Evolutionary conservation across 805 yeast species (phyloP).

Genomic region (Starmerella bacillaris): DNA sequence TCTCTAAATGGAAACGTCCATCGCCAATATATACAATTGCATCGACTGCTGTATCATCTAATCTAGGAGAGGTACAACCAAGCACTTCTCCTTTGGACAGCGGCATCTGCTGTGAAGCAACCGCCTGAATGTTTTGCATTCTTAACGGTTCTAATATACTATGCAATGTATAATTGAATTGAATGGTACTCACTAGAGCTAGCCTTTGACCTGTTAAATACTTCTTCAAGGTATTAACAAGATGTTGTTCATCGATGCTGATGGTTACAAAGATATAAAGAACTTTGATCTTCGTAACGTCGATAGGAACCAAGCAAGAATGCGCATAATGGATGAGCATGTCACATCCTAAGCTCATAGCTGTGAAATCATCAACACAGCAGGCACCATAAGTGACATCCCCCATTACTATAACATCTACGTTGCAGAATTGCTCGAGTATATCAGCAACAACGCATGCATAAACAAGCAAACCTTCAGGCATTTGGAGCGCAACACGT

Average conservation of each 20-base stretch:
- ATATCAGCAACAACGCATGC: conserved; percentile 83
- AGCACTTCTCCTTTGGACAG: conserved; percentile 87
- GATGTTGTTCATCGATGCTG: conserved; percentile 64
- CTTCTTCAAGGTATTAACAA: conserved; percentile 53
- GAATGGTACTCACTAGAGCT: conserved; percentile 89
- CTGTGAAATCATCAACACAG: conserved; percentile 92
- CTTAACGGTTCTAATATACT: conserved; percentile 38
- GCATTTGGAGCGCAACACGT: conserved; percentile 89
- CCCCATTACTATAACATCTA: conserved; percentile 89
- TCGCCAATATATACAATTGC: conserved; percentile 90
- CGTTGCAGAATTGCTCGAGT: conserved; percentile 71
- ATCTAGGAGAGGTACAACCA: conserved; percentile 83
- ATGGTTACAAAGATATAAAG: conserved; percentile 92
- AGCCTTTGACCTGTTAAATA: conserved; percentile 55
- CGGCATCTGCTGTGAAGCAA: conserved; percentile 85
- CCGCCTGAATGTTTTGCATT: conserved; percentile 34
- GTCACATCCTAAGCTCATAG: conserved; percentile 82
- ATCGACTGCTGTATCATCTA: conserved; percentile 33
- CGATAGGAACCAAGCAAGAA: conserved; percentile 90
- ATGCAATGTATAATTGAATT: conserved; percentile 88
- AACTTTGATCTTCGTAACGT: conserved; percentile 75
- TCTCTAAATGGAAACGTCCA: conserved; percentile 87
- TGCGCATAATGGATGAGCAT: conserved; percentile 93
- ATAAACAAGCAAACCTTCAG: conserved; percentile 83
- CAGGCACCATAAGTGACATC: conserved; percentile 98